phyloP scores from a whole-genome alignment of 163 green algal genomes.

The Chlorella variabilis region DNA sequence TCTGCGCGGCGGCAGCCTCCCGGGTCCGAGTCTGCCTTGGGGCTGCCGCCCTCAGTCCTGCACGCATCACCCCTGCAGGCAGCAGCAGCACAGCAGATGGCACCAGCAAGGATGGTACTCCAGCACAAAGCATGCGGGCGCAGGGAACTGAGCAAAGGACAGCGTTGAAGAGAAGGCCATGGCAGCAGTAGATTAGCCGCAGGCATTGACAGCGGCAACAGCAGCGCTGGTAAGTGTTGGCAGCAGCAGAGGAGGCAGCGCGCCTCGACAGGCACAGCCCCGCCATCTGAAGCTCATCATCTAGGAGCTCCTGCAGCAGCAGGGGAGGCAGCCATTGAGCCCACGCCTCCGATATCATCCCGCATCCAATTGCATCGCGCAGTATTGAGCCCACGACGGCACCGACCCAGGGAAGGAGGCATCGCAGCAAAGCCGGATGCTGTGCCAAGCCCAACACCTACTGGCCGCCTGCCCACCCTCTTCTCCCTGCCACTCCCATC shows the following conservation, averaged over 20 bases:
- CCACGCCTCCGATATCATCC: too few species aligned
- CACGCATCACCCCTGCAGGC: too few species aligned
- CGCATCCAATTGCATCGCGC: neutral
- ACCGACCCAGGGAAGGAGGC: too few species aligned
- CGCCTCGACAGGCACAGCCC: conserved; percentile 39
- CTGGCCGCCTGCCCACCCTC: too few species aligned
- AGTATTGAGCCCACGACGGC: neutral
- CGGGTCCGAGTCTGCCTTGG: neutral
- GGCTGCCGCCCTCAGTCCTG: neutral
- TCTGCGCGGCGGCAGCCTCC: neutral
- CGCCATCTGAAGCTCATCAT: conserved; percentile 38
- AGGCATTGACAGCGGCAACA: neutral
- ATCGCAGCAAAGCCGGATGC: too few species aligned
- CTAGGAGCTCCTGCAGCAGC: conserved; percentile 41
- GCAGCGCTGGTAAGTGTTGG: neutral
- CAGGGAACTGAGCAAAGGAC: too few species aligned
- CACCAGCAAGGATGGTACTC: too few species aligned
- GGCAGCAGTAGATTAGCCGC: too few species aligned
- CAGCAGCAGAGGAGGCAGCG: neutral
- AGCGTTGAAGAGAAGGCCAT: too few species aligned
- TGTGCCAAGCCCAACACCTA: too few species aligned
- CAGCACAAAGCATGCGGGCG: too few species aligned
- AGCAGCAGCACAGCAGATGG: too few species aligned
- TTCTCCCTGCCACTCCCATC: neutral
- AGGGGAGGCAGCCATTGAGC: neutral